Evolutionary conservation across 2,329 filamentous ascomycete genomes (phyloP), one percentile per base, ranked within the genome.

Genomic region (Aspergillus udagawae): DNA sequence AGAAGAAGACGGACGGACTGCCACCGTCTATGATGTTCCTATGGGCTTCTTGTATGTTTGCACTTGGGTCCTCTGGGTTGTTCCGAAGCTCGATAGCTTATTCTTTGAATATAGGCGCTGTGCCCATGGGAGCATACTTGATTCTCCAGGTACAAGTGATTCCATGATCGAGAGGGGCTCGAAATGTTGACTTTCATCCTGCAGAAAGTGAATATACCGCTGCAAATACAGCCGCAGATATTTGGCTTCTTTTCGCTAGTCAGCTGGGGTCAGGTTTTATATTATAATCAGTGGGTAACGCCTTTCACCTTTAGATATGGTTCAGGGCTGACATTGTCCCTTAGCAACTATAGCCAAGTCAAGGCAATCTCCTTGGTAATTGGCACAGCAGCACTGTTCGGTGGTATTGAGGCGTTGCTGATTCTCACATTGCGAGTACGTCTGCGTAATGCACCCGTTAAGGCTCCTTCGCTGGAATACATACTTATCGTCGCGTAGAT

Each of bases 1-100:
- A 74, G 12, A 86, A 87, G 66, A 80, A 78, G 58, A 87, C 84
- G 0, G 83, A 86, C 42, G 85, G 85, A 2, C 71, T 87, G 2
- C 85, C 85, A 0, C 78, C 77, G 0, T 64, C 71, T 21, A 87
- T 87, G 84, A 81, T 87, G 76, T 82, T 87, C 60, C 69, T 87
- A 1, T 88, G 85, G 84, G 83, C 82, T n/a, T 66, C 79, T 32
- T 84, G 83, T 73, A 62, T 50, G 70, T 67, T 67, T 52, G 2
- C 4, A 17, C 32, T 38, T 38, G 12, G 4, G 17, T 17, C 1
- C 52, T 38, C 5, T 20, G 41, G 20, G 32, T 56, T 17, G 9
- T 56, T 54, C 28, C 20, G 45, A 14, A 20, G 54, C 23, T 49
- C 50, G 45, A 20, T 38, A n/a, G 25, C 52, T 53, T 21, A 53